Conservation (phyloP, 257 asterid species). For the Rhazya stricta region DNA sequence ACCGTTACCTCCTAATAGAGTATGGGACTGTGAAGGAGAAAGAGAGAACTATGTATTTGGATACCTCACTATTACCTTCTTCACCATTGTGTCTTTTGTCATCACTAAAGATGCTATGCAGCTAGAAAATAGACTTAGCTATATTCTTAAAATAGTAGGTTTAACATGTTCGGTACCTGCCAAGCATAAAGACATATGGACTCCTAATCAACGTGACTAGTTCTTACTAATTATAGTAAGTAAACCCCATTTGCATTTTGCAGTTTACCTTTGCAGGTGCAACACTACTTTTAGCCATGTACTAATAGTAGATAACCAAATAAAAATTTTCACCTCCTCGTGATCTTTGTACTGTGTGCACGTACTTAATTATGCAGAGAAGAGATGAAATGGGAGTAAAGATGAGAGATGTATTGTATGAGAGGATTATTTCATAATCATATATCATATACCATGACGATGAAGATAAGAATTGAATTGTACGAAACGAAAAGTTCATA, state of each 20-base stretch:
- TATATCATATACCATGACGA: too few relatives aligned
- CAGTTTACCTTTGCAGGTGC: not conserved
- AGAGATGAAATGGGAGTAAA: too few relatives aligned
- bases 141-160: conserved; percentile 5
- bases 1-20: too few relatives aligned
- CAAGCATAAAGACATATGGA: conserved; percentile 1
- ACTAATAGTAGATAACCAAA: conserved; percentile 4
- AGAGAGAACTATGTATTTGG: not conserved
- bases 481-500: too few relatives aligned
- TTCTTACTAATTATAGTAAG: conserved; percentile 6
- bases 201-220: conserved; percentile 9
- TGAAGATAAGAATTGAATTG: too few relatives aligned
- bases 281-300: not conserved
- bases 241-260: not conserved
- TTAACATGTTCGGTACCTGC: conserved; percentile 9
- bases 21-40: not conserved
- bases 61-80: not conserved
- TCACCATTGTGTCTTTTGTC: not conserved
- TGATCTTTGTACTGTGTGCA: not conserved
- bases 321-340: not conserved
- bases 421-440: too few relatives aligned
- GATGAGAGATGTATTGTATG: too few relatives aligned
- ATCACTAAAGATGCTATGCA: conserved; percentile 2
- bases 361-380: not conserved
- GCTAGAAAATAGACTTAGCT: not conserved